A percentile compares a stretch with the other conserved stretches of the same genome.
Evolutionary conservation across 768 basidiomycete species (phyloP).

Genomic region (Rhodotorula graminis): DNA sequence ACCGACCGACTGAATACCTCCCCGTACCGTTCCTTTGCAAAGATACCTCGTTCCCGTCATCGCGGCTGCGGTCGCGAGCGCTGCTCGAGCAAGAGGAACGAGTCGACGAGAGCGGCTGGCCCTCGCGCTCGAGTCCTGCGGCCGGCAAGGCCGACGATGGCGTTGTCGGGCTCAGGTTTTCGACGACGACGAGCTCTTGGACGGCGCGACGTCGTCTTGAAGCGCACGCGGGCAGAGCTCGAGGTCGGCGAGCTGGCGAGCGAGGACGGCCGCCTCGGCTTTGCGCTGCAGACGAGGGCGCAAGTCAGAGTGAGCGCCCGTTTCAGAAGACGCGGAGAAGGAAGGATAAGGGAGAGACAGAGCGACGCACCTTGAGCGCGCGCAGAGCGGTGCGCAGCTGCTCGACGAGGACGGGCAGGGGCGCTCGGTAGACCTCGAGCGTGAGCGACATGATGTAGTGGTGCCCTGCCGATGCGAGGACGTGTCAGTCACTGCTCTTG

Average conservation of each 20-base stretch:
- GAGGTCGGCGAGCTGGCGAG: neutral
- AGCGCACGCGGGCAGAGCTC: neutral
- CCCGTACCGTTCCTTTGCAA: neutral
- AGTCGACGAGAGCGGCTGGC: too few relatives aligned
- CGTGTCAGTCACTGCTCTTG: neutral
- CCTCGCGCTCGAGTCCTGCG: too few relatives aligned
- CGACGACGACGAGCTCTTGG: too few relatives aligned
- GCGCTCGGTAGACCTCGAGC: constrained; percentile 26
- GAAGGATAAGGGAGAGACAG: neutral
- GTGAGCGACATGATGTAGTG: constrained; percentile 21
- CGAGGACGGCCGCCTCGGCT: neutral
- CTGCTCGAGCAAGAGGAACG: too few relatives aligned
- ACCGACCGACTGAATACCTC: too few relatives aligned
- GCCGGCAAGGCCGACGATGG: too few relatives aligned
- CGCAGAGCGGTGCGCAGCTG: constrained; percentile 1
- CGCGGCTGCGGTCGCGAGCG: too few relatives aligned
- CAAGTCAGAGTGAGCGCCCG: neutral
- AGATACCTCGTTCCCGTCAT: neutral
- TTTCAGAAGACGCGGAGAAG: too few relatives aligned
- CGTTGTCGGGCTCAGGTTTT: too few relatives aligned
- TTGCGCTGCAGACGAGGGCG: neutral
- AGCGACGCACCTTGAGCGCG: constrained; percentile 9
- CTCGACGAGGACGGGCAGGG: constrained; percentile 24
- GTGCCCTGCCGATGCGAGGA: neutral
- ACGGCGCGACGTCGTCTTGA: neutral